Conservation (phyloP, 495 filamentous ascomycete genomes). For the Neurospora sp. region DNA sequence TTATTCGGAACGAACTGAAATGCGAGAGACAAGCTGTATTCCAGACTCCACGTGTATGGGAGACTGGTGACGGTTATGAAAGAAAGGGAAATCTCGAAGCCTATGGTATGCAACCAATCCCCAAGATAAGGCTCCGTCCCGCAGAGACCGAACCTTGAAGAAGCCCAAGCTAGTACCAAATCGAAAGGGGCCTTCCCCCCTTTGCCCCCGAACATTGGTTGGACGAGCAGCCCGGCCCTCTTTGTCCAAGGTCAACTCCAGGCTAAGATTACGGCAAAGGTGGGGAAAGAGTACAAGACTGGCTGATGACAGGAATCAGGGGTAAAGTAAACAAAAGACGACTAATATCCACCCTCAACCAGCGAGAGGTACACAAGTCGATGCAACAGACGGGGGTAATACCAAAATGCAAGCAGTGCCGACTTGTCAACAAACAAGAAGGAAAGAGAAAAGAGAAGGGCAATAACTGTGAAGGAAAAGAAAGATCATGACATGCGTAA, state of each 20-base stretch:
- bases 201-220: background rate
- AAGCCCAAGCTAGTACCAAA: background rate
- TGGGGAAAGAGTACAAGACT: background rate
- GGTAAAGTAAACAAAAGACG: background rate
- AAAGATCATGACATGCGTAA: background rate
- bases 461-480: too few relatives aligned
- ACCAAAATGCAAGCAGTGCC: background rate
- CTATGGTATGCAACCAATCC: background rate
- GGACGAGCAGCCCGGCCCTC: background rate
- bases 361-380: background rate
- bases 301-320: background rate
- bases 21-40: background rate
- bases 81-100: too few relatives aligned
- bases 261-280: background rate
- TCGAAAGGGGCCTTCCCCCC: background rate
- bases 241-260: background rate
- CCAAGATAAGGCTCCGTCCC: background rate
- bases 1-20: background rate
- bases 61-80: background rate
- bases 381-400: conserved; percentile 1
- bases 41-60: background rate
- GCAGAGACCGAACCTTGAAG: background rate
- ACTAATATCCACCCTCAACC: background rate
- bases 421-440: too few relatives aligned
- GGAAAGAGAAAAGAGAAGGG: too few relatives aligned